A percentile compares a stretch with the other conserved stretches of the same genome.
Conservation (phyloP, 2,329 filamentous ascomycete genomes). For the Neonectria faginata region DNA sequence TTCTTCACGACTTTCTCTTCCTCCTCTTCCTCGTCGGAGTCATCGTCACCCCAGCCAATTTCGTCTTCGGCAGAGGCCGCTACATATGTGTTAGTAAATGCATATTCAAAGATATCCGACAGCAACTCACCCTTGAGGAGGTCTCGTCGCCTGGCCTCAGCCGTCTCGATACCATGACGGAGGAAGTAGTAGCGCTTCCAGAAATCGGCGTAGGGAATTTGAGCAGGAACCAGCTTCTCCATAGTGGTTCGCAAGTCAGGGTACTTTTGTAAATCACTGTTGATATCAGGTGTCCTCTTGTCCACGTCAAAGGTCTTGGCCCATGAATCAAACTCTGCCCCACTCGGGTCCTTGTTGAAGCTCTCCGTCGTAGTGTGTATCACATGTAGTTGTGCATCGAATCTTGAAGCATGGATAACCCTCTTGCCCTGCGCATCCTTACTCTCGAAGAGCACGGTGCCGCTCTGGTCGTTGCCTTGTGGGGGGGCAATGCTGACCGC, state of each 20-base stretch:
- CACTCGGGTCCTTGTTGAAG: constrained; percentile 84
- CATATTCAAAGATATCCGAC: background rate
- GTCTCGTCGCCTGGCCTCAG: constrained; percentile 88
- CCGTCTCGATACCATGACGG: constrained; percentile 90
- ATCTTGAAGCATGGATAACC: constrained; percentile 92
- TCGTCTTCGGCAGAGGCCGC: constrained; percentile 79
- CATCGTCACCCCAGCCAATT: constrained; percentile 79
- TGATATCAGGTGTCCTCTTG: constrained; percentile 85
- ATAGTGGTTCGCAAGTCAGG: constrained; percentile 87
- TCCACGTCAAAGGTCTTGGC: constrained; percentile 81
- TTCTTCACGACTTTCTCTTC: constrained; percentile 26
- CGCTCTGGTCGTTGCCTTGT: constrained; percentile 62
- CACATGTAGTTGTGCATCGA: constrained; percentile 95
- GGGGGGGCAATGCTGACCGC: constrained; percentile 90
- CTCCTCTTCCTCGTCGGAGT: constrained; percentile 63
- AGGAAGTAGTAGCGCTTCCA: constrained; percentile 98
- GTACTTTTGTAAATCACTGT: constrained; percentile 85
- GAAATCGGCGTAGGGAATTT: constrained; percentile 88
- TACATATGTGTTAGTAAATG: constrained; percentile 47
- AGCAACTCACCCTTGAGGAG: constrained; percentile 82
- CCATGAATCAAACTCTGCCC: constrained; percentile 81
- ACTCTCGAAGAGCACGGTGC: constrained; percentile 87
- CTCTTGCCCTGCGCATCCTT: constrained; percentile 91
- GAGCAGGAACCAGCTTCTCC: constrained; percentile 95
- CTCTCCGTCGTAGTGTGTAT: constrained; percentile 88